Percentiles rank a stretch among this genome's conserved stretches.
phyloP scores from a whole-genome alignment of 306 rosid genomes.

The Cajanus cajan region DNA sequence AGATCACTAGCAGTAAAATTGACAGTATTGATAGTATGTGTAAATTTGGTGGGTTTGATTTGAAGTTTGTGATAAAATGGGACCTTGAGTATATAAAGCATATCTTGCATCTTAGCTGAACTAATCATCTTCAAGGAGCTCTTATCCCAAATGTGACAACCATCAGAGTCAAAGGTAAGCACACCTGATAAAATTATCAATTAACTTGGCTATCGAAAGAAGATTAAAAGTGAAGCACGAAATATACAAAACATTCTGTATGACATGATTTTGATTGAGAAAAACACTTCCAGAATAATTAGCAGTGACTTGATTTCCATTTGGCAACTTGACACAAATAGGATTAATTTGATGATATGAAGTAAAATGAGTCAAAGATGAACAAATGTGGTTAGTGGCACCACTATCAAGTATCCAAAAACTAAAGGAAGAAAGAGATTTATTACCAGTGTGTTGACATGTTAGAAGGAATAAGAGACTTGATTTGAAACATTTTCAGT shows the following conservation, averaged over 20 bases:
- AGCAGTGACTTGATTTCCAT: too few species aligned
- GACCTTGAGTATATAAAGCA: neutral
- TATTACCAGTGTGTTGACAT: too few species aligned
- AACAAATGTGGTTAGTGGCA: too few species aligned
- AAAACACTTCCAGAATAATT: too few species aligned
- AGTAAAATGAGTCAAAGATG: too few species aligned
- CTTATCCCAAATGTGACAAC: neutral
- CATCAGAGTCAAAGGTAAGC: neutral
- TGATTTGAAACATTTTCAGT: too few species aligned
- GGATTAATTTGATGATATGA: too few species aligned
- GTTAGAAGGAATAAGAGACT: too few species aligned
- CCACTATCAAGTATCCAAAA: too few species aligned
- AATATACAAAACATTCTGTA: neutral
- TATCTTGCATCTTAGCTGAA: neutral
- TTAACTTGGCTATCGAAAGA: neutral
- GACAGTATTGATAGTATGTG: neutral
- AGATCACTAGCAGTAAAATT: neutral
- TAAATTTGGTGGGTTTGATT: neutral
- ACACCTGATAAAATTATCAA: neutral
- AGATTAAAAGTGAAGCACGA: neutral
- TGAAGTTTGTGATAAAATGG: neutral
- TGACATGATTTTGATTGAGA: slow-evolving; percentile 17
- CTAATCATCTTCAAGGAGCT: neutral
- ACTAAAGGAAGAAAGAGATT: too few species aligned
- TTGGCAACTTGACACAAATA: too few species aligned